Conservation (phyloP, 768 basidiomycete genomes). For the Amanita muscaria region DNA sequence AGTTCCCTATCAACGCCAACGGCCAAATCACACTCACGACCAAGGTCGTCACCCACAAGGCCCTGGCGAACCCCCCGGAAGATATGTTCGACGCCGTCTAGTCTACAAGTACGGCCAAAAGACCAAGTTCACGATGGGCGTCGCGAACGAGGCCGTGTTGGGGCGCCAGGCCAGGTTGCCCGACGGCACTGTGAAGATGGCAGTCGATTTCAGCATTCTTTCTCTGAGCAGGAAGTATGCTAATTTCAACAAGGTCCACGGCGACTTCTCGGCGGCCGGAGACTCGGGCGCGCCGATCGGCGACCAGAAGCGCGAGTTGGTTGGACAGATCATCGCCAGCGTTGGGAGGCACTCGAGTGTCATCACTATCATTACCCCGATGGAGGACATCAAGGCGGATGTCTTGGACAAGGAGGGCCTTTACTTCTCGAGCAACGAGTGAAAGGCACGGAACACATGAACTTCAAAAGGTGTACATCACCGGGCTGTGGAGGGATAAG, state of each 20-base stretch:
- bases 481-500: too few relatives aligned
- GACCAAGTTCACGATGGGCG: background rate
- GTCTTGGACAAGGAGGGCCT: background rate
- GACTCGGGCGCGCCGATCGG: background rate
- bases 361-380: background rate
- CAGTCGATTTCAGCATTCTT: background rate
- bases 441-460: background rate
- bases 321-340: background rate
- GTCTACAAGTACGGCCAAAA: background rate
- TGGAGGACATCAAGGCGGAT: background rate
- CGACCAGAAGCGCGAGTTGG: background rate
- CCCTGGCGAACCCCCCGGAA: background rate
- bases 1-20: background rate
- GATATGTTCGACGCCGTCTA: background rate
- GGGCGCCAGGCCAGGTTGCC: background rate
- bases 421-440: too few relatives aligned
- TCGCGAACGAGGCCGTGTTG: background rate
- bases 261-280: background rate
- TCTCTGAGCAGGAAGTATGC: background rate
- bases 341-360: background rate
- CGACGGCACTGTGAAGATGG: background rate
- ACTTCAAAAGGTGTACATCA: too few relatives aligned
- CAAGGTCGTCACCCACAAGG: background rate
- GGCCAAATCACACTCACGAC: background rate
- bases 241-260: background rate